Percentiles rank a stretch among this genome's conserved stretches.
Conservation (phyloP, 768 basidiomycete species). For the Neoboletus magnificus region DNA sequence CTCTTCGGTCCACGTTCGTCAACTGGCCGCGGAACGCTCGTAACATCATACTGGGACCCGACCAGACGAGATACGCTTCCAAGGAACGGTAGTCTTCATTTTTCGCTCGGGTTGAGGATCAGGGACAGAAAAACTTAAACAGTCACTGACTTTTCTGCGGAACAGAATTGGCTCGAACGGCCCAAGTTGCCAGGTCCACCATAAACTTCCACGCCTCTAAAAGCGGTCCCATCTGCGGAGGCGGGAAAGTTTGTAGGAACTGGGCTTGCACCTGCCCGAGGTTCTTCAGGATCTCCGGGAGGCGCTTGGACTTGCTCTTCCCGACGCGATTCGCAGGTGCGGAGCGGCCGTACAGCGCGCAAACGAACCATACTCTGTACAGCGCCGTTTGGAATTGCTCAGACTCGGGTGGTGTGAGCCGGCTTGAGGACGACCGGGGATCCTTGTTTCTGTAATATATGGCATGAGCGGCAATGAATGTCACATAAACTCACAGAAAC, state of each 20-base stretch:
- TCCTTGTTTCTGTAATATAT: constrained; percentile 35
- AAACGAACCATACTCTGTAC: too few relatives aligned
- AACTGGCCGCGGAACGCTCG: constrained; percentile 12
- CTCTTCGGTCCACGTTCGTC: constrained; percentile 5
- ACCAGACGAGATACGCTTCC: constrained; percentile 14
- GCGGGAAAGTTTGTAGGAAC: constrained; percentile 7
- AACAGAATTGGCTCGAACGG: constrained; percentile 4
- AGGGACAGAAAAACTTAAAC: neutral
- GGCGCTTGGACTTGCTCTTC: constrained; percentile 11
- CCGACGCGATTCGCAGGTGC: constrained; percentile 9
- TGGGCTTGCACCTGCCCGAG: neutral
- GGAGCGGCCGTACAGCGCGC: constrained; percentile 10
- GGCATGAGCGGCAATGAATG: neutral
- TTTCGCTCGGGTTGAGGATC: neutral
- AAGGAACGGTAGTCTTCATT: constrained; percentile 1
- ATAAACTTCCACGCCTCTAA: constrained; percentile 10
- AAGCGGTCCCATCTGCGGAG: neutral
- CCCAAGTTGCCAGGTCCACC: constrained; percentile 9
- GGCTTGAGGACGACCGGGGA: constrained; percentile 25
- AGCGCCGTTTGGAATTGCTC: too few relatives aligned
- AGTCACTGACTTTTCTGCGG: constrained; percentile 7
- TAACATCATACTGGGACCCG: constrained; percentile 4
- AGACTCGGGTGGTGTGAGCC: too few relatives aligned
- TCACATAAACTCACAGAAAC: neutral
- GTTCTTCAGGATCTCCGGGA: neutral